These are phyloP conservation scores for Misopates orontium DNA, from an alignment of 257 asterid species.

Conservation along the genomic window DNA sequence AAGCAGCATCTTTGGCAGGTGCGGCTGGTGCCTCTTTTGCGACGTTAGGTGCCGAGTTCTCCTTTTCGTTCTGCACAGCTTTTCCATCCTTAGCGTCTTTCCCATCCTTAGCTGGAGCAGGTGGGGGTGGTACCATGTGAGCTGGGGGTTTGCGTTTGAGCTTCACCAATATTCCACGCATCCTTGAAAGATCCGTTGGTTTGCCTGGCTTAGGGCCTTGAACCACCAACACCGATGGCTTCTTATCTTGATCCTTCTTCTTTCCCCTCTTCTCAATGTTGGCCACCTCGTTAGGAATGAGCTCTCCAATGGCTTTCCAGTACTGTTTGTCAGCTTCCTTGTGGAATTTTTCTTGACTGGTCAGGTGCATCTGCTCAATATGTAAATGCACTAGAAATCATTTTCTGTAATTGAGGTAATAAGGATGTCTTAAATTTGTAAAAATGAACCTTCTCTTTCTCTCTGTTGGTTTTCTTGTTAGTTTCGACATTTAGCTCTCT, in stretches of 20 bases:
- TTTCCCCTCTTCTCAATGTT: conserved; percentile 80
- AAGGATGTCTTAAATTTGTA: conserved; percentile 6
- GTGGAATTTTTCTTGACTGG: conserved; percentile 80
- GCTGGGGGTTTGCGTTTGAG: conserved; percentile 95
- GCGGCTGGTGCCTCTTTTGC: conserved; percentile 37
- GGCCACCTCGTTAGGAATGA: conserved; percentile 86
- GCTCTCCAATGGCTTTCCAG: conserved; percentile 96
- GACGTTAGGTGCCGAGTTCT: conserved; percentile 30
- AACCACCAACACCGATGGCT: conserved; percentile 73
- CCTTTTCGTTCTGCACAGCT: conserved; percentile 40
- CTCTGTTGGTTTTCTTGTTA: conserved; percentile 70
- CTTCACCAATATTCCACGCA: conserved; percentile 89
- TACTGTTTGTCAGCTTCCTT: conserved; percentile 94
- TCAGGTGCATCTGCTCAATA: conserved; percentile 48
- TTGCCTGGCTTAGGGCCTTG: conserved; percentile 99
- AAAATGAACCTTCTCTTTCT: conserved; percentile 69
- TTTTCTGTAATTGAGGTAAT: conserved; percentile 7
- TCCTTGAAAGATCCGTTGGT: conserved; percentile 95
- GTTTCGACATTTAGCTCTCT: conserved; percentile 69
- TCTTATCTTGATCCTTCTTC: conserved; percentile 93
- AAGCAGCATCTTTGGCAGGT: conserved; percentile 44
- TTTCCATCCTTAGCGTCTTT: conserved; percentile 53
- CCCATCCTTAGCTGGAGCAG: conserved; percentile 61
- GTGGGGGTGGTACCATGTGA: conserved; percentile 94
- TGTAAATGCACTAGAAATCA: conserved; percentile 17